Conservation (phyloP, 2,329 filamentous ascomycete genomes). For the Seiridium cupressi region DNA sequence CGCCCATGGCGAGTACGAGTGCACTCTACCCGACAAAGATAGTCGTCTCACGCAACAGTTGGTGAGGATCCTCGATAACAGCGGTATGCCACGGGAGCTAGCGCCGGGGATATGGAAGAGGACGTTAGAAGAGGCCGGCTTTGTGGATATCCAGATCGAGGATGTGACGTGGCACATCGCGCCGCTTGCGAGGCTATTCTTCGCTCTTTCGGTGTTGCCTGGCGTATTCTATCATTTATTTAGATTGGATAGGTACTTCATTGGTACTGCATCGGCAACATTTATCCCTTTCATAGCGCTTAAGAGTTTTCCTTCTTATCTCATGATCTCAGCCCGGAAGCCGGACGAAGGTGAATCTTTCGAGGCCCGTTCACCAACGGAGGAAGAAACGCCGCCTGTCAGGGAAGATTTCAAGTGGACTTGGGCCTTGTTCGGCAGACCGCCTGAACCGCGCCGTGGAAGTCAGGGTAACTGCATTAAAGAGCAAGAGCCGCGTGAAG, state of each 20-base stretch:
- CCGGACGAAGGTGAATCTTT: too few species aligned
- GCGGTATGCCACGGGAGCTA: slow-evolving; percentile 44
- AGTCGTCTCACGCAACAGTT: slow-evolving; percentile 23
- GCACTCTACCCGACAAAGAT: slow-evolving; percentile 30
- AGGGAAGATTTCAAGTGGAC: too few species aligned
- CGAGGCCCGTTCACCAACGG: too few species aligned
- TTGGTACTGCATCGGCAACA: slow-evolving; percentile 34
- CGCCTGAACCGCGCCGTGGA: too few species aligned
- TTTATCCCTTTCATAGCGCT: too few species aligned
- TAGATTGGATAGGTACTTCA: slow-evolving; percentile 41
- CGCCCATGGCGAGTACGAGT: slow-evolving; percentile 46
- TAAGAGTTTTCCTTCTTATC: too few species aligned
- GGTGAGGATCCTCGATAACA: slow-evolving; percentile 37
- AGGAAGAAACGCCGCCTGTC: too few species aligned
- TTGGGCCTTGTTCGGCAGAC: too few species aligned
- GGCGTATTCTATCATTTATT: slow-evolving; percentile 43
- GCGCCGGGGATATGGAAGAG: slow-evolving; percentile 36
- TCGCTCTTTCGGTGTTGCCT: slow-evolving; percentile 41
- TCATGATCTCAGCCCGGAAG: too few species aligned
- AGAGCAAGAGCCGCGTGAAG: too few species aligned
- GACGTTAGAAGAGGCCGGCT: slow-evolving; percentile 42
- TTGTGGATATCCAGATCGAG: slow-evolving; percentile 39
- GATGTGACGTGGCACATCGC: slow-evolving; percentile 45
- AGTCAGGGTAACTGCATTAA: too few species aligned
- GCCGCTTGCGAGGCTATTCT: slow-evolving; percentile 49